Evolutionary conservation across 805 yeast genomes (phyloP), one percentile per base, ranked within the genome.

Genomic region (Wickerhamomyces ciferrii): DNA sequence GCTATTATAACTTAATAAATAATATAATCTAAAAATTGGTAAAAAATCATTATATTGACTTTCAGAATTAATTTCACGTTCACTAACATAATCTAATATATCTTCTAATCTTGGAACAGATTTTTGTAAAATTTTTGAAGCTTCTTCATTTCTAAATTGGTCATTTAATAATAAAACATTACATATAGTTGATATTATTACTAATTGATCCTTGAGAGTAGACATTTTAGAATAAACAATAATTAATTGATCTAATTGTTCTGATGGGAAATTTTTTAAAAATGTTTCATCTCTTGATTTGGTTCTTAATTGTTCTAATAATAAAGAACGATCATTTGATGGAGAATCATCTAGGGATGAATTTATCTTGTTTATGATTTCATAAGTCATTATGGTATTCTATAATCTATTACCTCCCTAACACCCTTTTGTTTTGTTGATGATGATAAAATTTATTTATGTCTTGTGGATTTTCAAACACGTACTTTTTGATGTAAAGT

Each of bases 21-120:
- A 59, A 42, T 53, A 53, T 15, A 60, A 43, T 40, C 64, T 50
- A 34, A 60, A 58, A 4, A 60, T 58, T 17, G 64, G 64, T 6
- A 59, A 39, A 32, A 48, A 59, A 9, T 52, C 56, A 19, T 51
- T 46, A 39, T 53, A 59, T 32, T 59, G 54, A 10, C 51, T 39
- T 39, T 58, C 62, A 1, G 62, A 48, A 42, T 54, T 54, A 31
- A 60, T 55, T 19, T 46, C 48, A 8, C 58, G 53, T 45, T 60
- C 64, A 37, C 60, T 51, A 8, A 59, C 59, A 15, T 49, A 46
- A 13, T 53, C 55, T 17, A 60, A 42, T 43, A 58, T 41, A 1
- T 20, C 15, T 31, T 32, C 51, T 2, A 60, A 49, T 1, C 38
- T 48, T 1, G 58, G 53, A 2, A 60, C 39, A 7, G 47, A 37